Percentiles rank a stretch among this genome's conserved stretches.
Conservation (phyloP, 164 flowering plant species). For the Paratinospora sagittata region DNA sequence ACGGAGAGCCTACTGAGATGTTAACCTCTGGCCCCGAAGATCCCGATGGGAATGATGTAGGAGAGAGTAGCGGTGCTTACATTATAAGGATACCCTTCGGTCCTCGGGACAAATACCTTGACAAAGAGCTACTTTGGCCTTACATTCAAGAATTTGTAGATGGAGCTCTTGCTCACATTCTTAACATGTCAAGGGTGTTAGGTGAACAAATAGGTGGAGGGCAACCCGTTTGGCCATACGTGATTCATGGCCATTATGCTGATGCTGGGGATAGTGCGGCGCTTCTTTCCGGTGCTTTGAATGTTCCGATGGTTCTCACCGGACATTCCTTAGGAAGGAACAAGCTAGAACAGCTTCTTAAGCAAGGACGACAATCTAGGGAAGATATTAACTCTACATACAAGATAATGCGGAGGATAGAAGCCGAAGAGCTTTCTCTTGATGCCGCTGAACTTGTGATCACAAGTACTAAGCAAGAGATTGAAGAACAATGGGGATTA, state of each 20-base stretch:
- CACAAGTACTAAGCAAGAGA: slow-evolving; percentile 90
- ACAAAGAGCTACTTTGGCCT: slow-evolving; percentile 82
- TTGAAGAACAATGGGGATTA: slow-evolving; percentile 93
- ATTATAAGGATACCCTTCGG: slow-evolving; percentile 85
- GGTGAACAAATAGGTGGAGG: slow-evolving; percentile 87
- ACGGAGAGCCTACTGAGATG: slow-evolving; percentile 93
- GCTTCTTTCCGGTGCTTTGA: slow-evolving; percentile 87
- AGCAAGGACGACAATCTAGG: slow-evolving; percentile 87
- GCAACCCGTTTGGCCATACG: slow-evolving; percentile 84
- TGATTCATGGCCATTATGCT: slow-evolving; percentile 90
- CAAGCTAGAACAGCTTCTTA: slow-evolving; percentile 90
- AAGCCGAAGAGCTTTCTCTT: slow-evolving; percentile 89
- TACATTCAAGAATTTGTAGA: slow-evolving; percentile 88
- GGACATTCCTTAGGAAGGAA: slow-evolving; percentile 92
- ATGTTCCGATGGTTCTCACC: slow-evolving; percentile 93
- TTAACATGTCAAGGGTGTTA: slow-evolving; percentile 78
- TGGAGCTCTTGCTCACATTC: slow-evolving; percentile 80
- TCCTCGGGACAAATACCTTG: slow-evolving; percentile 70
- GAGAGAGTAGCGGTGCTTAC: slow-evolving; percentile 94
- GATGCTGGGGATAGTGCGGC: slow-evolving; percentile 98
- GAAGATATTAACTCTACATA: slow-evolving; percentile 90
- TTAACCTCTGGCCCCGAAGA: slow-evolving; percentile 52
- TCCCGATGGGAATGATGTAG: slow-evolving; percentile 45
- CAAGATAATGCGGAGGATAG: slow-evolving; percentile 88
- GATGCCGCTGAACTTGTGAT: slow-evolving; percentile 97